phyloP scores from a whole-genome alignment of 148 eudicot species.

The Heliosperma pusillum region DNA sequence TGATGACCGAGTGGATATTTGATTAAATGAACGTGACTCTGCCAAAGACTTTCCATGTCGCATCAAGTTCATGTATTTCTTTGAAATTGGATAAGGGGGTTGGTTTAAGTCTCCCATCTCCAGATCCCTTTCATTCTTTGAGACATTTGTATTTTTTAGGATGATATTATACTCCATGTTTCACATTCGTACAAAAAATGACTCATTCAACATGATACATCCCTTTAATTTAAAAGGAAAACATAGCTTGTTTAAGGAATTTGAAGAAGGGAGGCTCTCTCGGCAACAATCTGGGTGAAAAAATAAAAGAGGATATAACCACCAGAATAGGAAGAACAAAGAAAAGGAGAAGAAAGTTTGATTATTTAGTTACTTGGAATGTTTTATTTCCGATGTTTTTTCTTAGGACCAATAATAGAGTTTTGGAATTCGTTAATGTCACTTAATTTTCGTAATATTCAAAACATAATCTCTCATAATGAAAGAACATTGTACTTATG shows the following conservation, averaged over 20 bases:
- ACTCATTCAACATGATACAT: background rate
- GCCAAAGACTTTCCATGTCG: background rate
- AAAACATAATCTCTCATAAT: too few relatives aligned
- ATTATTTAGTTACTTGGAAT: background rate
- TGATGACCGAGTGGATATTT: background rate
- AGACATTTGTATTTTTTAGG: background rate
- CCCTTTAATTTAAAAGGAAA: background rate
- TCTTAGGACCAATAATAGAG: background rate
- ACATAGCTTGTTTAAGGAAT: background rate
- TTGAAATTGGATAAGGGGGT: background rate
- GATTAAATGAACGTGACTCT: constrained; percentile 15
- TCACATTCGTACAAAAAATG: background rate
- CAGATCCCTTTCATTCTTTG: constrained; percentile 1
- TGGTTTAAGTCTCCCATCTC: constrained; percentile 3
- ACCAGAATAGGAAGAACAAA: background rate
- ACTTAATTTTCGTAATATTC: too few relatives aligned
- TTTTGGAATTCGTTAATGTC: background rate
- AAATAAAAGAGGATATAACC: background rate
- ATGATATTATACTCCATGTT: background rate
- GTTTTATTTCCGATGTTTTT: background rate
- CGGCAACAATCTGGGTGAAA: constrained; percentile 1
- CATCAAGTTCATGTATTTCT: background rate
- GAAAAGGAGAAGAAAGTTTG: background rate
- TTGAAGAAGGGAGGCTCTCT: background rate
- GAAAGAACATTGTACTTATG: too few relatives aligned